Base-by-base conservation (phyloP, 2,329 filamentous ascomycete species). In the Colletotrichum neosansevieriae region DNA sequence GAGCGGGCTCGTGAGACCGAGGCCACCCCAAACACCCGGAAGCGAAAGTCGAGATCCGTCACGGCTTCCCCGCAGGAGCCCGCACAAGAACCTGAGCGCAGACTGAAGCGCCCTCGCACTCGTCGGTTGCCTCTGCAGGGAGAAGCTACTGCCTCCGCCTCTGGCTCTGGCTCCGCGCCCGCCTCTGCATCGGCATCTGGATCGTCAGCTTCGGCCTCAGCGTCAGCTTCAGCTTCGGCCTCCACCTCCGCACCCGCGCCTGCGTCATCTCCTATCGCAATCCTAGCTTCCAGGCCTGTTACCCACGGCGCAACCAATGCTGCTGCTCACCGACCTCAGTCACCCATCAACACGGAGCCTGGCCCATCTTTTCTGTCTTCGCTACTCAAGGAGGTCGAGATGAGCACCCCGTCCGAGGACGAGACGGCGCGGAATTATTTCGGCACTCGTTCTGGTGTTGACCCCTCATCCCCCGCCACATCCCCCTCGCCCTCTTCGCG, bases 51-150 rank as follows among this genome's bases (percentile, higher is more conserved):
- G 7, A 83, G 85, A 44, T 97, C 94, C 3, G 83, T 86, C 2
- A 92, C 91, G 12, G 86, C 87, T 11, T 94, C 93, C 6, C 92
- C 92, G 2, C 83, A 84, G 5, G 92, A 94, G 72, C 84, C 88
- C 6, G 66, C 59, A 3, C 88, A 89, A 58, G 88, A 95, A 73
- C 92, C 92, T 0, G 91, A 96, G 77, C 89, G 94, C 58, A 94
- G 93, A 78, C 82, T 97, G 51, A 98, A 98, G 80, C 91, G 94
- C 15, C 94, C 94, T 34, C 89, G 94, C 68, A 96, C 93, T 19
- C 88, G 92, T 72, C 86, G 92, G 57, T 83, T 91, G 58, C 85
- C 82, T 7, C 80, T 83, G 40, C 80, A 83, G 29, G 79, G 80
- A 47, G 85, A 88, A 66, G 78, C 80, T 13, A 84, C 85, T 1